phyloP scores from a whole-genome alignment of 768 basidiomycete genomes.

The Botryobasidium botryosum region DNA sequence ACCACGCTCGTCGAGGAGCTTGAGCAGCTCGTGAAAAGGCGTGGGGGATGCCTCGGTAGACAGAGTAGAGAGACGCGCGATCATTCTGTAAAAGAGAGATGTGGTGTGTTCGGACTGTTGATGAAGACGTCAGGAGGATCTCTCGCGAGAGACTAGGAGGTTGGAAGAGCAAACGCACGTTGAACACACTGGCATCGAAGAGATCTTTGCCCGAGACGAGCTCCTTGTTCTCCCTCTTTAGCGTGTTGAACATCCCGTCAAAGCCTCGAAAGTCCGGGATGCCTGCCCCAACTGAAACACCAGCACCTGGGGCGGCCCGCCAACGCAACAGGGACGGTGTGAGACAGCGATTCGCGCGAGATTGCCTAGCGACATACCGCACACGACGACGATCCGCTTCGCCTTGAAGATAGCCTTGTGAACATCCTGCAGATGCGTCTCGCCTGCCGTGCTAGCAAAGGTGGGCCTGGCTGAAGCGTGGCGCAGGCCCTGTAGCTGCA shows the following conservation, averaged over 20 bases:
- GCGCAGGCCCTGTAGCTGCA: no score
- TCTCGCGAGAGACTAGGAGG: background rate
- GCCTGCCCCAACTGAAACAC: conserved; percentile 72
- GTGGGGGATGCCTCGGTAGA: conserved; percentile 62
- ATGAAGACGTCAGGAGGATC: background rate
- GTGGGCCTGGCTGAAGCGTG: background rate
- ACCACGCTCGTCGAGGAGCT: conserved; percentile 55
- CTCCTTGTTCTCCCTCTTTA: conserved; percentile 64
- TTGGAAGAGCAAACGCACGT: conserved; percentile 32
- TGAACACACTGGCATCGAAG: conserved; percentile 82
- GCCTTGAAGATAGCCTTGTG: conserved; percentile 47
- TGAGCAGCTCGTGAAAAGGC: conserved; percentile 61
- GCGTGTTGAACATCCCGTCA: conserved; percentile 59
- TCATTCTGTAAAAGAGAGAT: conserved; percentile 74
- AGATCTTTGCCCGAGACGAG: conserved; percentile 64
- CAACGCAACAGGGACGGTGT: background rate
- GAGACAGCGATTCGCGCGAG: background rate
- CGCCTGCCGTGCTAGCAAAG: background rate
- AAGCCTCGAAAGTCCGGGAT: conserved; percentile 82
- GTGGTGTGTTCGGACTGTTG: conserved; percentile 56
- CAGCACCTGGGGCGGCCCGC: conserved; percentile 65
- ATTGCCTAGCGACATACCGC: conserved; percentile 35
- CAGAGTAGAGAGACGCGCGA: conserved; percentile 60
- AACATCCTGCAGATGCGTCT: conserved; percentile 11
- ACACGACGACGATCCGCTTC: conserved; percentile 69